A percentile compares a stretch with the other conserved stretches of the same genome.
Conservation (phyloP, 1,139 yeast species). For the Chernovozyma sophiae-reginae region DNA sequence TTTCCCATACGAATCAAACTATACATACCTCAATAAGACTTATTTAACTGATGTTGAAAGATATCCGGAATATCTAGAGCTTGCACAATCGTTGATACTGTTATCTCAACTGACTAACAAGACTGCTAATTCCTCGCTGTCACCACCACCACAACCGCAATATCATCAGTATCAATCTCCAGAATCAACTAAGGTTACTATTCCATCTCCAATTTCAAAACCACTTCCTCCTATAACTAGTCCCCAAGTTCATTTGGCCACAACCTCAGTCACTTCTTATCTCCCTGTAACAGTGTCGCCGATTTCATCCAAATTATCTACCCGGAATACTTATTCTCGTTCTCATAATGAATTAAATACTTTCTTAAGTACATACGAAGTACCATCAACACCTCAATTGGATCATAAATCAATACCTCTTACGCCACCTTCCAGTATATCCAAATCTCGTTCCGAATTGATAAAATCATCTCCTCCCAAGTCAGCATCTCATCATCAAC, state of each 20-base stretch:
- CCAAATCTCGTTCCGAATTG: constrained; percentile 27
- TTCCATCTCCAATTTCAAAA: neutral
- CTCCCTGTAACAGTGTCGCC: neutral
- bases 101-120: constrained; percentile 19
- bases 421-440: constrained; percentile 40
- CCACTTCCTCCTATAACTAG: constrained; percentile 3
- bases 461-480: constrained; percentile 33
- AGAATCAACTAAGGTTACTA: neutral
- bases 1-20: constrained; percentile 54
- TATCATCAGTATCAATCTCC: neutral
- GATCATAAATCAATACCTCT: constrained; percentile 38
- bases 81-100: constrained; percentile 42
- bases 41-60: constrained; percentile 42
- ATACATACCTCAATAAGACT: constrained; percentile 46
- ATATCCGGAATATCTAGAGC: constrained; percentile 47
- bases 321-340: constrained; percentile 6
- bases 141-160: neutral
- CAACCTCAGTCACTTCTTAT: constrained; percentile 9
- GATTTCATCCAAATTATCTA: constrained; percentile 9
- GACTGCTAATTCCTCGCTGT: neutral
- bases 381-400: constrained; percentile 14
- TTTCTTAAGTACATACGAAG: constrained; percentile 10
- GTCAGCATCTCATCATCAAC: constrained; percentile 16
- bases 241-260: constrained; percentile 6
- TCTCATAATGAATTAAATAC: constrained; percentile 9